Percentiles rank a stretch among this genome's conserved stretches.
These are phyloP conservation scores for Xylaria sp. DNA, from an alignment of 2,329 filamentous ascomycete species.

Conservation along the genomic window DNA sequence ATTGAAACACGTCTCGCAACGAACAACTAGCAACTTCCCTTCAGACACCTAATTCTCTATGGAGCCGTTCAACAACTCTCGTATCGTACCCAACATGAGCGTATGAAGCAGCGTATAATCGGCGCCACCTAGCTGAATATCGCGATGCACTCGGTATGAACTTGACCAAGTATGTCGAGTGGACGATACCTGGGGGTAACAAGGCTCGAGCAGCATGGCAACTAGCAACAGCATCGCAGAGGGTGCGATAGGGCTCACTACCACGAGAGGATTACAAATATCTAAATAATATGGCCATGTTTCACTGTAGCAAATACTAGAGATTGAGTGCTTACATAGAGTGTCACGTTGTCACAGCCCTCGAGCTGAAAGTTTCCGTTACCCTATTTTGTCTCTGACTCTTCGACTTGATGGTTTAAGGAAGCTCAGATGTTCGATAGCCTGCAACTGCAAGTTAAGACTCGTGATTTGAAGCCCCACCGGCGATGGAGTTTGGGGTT, in stretches of 20 bases:
- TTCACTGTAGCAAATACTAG: too few species aligned
- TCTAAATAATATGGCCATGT: too few species aligned
- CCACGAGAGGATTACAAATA: neutral
- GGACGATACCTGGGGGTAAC: conserved; percentile 14
- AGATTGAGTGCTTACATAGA: too few species aligned
- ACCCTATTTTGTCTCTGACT: too few species aligned
- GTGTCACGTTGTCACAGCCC: too few species aligned
- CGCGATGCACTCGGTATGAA: conserved; percentile 13
- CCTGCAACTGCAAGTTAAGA: too few species aligned
- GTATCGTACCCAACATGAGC: conserved; percentile 13
- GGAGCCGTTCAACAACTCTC: neutral
- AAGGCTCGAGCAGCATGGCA: conserved; percentile 10
- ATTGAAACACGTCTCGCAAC: too few species aligned
- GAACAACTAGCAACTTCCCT: conserved; percentile 33
- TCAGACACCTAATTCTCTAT: conserved; percentile 32
- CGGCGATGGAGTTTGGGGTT: too few species aligned
- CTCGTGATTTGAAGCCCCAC: too few species aligned
- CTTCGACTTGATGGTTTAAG: too few species aligned
- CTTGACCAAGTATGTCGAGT: conserved; percentile 10
- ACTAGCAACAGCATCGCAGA: conserved; percentile 16
- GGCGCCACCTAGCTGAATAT: conserved; percentile 27
- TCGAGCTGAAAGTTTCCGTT: too few species aligned
- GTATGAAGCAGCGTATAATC: conserved; percentile 38
- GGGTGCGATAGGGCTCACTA: conserved; percentile 12
- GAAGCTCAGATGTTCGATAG: too few species aligned